These are phyloP conservation scores for Perilla frutescens DNA, from an alignment of 257 asterid genomes.

Conservation along the genomic window DNA sequence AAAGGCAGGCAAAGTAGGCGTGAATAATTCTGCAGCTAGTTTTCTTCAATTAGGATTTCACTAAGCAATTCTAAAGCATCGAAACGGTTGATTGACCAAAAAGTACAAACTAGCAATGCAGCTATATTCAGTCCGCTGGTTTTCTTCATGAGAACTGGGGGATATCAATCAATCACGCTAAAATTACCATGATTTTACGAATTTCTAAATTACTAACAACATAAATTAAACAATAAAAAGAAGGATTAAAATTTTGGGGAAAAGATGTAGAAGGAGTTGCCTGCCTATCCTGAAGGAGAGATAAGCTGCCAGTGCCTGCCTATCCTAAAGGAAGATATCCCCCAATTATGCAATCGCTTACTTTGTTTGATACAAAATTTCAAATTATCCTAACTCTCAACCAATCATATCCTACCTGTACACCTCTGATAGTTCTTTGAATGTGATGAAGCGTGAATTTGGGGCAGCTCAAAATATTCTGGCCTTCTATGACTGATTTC, in stretches of 20 bases:
- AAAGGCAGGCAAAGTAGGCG: not conserved
- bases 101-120: not conserved
- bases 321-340: too few relatives aligned
- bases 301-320: conserved; percentile 49
- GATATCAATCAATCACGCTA: conserved; percentile 8
- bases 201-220: not conserved
- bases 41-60: not conserved
- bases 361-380: too few relatives aligned
- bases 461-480: too few relatives aligned
- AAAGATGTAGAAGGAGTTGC: conserved; percentile 22
- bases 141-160: not conserved
- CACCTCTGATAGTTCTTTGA: too few relatives aligned
- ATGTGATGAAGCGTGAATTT: too few relatives aligned
- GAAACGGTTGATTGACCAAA: not conserved
- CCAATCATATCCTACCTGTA: too few relatives aligned
- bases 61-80: not conserved
- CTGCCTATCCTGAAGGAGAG: conserved; percentile 98
- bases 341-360: too few relatives aligned
- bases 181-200: not conserved
- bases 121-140: conserved; percentile 1
- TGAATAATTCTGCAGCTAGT: not conserved
- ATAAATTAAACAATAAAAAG: not conserved
- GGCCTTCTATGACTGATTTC: too few relatives aligned
- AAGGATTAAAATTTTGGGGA: not conserved
- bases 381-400: too few relatives aligned